These are phyloP conservation scores for Aureobasidium sp. DNA, from an alignment of 2,329 filamentous ascomycete genomes.

Conservation along the genomic window DNA sequence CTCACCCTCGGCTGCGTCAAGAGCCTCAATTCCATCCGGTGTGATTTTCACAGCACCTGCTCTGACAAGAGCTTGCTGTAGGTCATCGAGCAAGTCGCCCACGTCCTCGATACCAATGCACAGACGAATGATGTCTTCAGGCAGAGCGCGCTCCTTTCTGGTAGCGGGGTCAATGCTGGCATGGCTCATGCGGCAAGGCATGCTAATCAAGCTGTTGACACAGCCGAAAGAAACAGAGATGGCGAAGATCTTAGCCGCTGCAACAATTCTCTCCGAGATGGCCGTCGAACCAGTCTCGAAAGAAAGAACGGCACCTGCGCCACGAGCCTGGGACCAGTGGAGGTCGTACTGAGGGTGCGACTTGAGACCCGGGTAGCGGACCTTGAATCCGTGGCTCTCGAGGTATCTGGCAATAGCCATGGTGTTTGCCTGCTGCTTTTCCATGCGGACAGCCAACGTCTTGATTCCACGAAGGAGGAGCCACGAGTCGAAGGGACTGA, in stretches of 20 bases:
- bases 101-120: conserved; percentile 96
- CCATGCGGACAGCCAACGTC: conserved; percentile 95
- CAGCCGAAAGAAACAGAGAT: conserved; percentile 98
- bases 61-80: conserved; percentile 85
- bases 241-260: conserved; percentile 82
- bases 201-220: conserved; percentile 96
- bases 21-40: conserved; percentile 69
- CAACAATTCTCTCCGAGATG: conserved; percentile 86
- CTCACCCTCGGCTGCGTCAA: conserved; percentile 22
- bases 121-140: conserved; percentile 90
- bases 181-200: conserved; percentile 99
- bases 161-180: conserved; percentile 97
- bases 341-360: conserved; percentile 95
- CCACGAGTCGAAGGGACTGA: conserved; percentile 94
- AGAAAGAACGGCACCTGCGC: conserved; percentile 85
- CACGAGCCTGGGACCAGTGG: conserved; percentile 91
- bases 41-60: conserved; percentile 86
- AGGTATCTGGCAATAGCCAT: conserved; percentile 88
- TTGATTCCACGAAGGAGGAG: conserved; percentile 92
- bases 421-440: conserved; percentile 92
- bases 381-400: conserved; percentile 82
- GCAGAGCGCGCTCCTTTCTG: conserved; percentile 77
- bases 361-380: conserved; percentile 87
- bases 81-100: conserved; percentile 85
- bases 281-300: conserved; percentile 88